phyloP scores from a whole-genome alignment of 371 early-diverging fungal species.

The Mucor racemosus region DNA sequence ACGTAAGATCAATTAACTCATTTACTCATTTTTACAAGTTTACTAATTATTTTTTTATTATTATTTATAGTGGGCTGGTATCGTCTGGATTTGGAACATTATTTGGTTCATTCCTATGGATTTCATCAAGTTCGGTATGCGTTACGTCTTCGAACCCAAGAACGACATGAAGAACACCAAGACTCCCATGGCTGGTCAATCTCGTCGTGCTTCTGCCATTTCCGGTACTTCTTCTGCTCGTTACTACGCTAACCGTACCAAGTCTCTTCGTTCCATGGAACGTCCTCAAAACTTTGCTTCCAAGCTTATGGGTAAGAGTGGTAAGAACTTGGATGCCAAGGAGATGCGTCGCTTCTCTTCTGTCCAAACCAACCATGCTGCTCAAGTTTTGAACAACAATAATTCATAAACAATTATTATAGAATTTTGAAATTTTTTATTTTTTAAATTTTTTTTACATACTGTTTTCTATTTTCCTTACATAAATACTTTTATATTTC shows the following conservation, averaged over 20 bases:
- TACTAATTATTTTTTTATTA: no score
- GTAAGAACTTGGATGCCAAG: constrained; percentile 47
- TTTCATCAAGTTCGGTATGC: constrained; percentile 77
- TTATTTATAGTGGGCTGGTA: constrained; percentile 42
- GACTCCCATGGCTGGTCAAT: constrained; percentile 40
- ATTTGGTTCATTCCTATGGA: constrained; percentile 78
- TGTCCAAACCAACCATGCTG: constrained; percentile 51
- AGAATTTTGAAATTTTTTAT: constrained; percentile 4
- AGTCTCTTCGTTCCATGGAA: constrained; percentile 45
- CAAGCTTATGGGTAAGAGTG: constrained; percentile 42
- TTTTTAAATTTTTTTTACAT: constrained; percentile 7
- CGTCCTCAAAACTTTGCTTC: constrained; percentile 51
- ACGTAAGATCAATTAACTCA: constrained; percentile 25
- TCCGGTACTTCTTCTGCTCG: constrained; percentile 52
- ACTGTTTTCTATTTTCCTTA: constrained; percentile 1
- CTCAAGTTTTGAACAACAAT: constrained; percentile 54
- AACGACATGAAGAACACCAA: constrained; percentile 41
- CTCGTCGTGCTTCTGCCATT: constrained; percentile 53
- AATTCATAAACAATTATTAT: constrained; percentile 11
- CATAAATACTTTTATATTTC: constrained; percentile 1
- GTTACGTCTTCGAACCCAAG: constrained; percentile 58
- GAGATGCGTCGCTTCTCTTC: constrained; percentile 62
- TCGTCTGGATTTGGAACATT: constrained; percentile 81
- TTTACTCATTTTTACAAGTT: no score
- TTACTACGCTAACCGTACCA: constrained; percentile 55